Conservation (phyloP, 306 rosid species). For the Styphnolobium japonicum region DNA sequence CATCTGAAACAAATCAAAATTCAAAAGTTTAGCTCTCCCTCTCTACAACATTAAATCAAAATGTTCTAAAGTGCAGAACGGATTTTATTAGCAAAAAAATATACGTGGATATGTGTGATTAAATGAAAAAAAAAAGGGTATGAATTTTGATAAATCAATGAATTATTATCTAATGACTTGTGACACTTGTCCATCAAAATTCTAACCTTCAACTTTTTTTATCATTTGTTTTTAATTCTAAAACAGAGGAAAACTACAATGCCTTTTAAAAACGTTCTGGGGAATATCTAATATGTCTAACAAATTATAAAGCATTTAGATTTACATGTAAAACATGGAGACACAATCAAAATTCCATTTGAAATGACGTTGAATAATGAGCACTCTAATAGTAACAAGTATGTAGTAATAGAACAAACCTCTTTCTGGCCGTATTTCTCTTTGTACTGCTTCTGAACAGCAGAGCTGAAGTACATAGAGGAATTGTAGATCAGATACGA, state of each 20-base stretch:
- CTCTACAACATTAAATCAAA: neutral
- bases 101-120: neutral
- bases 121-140: neutral
- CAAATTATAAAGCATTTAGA: neutral
- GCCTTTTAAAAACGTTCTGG: neutral
- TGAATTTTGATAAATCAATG: neutral
- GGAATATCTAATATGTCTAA: too few species aligned
- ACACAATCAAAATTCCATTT: neutral
- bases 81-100: too few species aligned
- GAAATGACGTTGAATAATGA: neutral
- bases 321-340: neutral
- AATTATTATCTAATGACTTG: neutral
- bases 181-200: neutral
- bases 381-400: neutral
- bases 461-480: slow-evolving; percentile 57
- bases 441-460: slow-evolving; percentile 52
- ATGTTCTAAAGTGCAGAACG: too few species aligned
- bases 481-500: slow-evolving; percentile 65
- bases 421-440: slow-evolving; percentile 48
- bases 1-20: slow-evolving; percentile 50
- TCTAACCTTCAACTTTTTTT: neutral
- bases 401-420: slow-evolving; percentile 39
- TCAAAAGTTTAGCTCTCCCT: neutral
- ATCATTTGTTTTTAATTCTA: neutral
- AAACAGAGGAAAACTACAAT: neutral